Percentiles rank a stretch among this genome's conserved stretches.
phyloP scores from a whole-genome alignment of 2,329 filamentous ascomycete species.

The Nothophoma quercina region DNA sequence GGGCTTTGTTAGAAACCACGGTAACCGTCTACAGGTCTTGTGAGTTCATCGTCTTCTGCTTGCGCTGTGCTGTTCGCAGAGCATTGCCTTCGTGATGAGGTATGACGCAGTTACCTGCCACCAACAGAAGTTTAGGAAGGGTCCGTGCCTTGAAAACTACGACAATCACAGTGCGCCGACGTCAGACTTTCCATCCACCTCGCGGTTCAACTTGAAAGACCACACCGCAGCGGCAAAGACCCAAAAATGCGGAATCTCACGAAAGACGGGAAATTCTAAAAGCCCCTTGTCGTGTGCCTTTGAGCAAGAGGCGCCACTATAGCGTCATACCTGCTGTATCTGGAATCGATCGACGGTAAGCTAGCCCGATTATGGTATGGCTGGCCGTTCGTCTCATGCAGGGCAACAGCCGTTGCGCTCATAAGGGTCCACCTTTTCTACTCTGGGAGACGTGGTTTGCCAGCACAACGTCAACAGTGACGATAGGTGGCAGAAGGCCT shows the following conservation, averaged over 20 bases:
- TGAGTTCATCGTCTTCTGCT: background rate
- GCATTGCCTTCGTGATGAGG: background rate
- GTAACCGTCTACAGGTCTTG: background rate
- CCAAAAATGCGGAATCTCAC: conserved; percentile 24
- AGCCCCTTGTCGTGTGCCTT: conserved; percentile 19
- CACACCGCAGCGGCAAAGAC: conserved; percentile 9
- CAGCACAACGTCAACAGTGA: conserved; percentile 31
- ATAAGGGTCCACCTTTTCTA: conserved; percentile 15
- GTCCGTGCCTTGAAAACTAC: background rate
- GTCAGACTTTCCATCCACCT: conserved; percentile 12
- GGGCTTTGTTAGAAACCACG: background rate
- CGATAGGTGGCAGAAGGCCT: conserved; percentile 19
- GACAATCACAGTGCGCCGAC: conserved; percentile 1
- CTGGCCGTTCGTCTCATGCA: conserved; percentile 20
- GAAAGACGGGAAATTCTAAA: conserved; percentile 7
- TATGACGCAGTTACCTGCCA: conserved; percentile 6
- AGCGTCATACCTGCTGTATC: conserved; percentile 26
- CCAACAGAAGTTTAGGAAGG: background rate
- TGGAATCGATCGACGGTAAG: conserved; percentile 10
- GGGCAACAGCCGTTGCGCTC: conserved; percentile 29
- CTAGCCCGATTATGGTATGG: background rate
- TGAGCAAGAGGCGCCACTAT: conserved; percentile 1
- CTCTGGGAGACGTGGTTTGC: conserved; percentile 16
- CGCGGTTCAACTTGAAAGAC: conserved; percentile 2
- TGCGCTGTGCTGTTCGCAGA: background rate